A percentile compares a stretch with the other conserved stretches of the same genome.
phyloP scores from a whole-genome alignment of 1,139 yeast genomes.

The Pichia sp. region DNA sequence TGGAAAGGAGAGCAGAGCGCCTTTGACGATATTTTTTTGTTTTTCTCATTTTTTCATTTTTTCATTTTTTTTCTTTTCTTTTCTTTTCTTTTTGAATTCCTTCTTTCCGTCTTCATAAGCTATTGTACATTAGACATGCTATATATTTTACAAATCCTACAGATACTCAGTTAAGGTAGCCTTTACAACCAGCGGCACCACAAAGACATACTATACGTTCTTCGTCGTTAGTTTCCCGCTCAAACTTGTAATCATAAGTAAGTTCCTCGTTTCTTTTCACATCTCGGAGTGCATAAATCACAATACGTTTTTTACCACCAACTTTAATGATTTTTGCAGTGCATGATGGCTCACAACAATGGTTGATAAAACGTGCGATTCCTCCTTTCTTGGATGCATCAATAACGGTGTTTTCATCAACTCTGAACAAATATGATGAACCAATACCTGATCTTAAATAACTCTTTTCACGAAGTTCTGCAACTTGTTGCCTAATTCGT shows the following conservation, averaged over 20 bases:
- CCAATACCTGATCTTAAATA: slow-evolving; percentile 92
- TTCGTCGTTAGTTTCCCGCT: slow-evolving; percentile 82
- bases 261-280: slow-evolving; percentile 86
- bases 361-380: slow-evolving; percentile 92
- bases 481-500: slow-evolving; percentile 86
- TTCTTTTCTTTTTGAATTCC: no score
- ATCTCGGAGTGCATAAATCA: slow-evolving; percentile 86
- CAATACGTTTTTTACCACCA: slow-evolving; percentile 90
- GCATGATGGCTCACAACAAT: slow-evolving; percentile 96
- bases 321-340: slow-evolving; percentile 95
- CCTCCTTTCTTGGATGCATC: slow-evolving; percentile 98
- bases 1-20: no score
- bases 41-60: no score
- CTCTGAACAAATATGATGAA: slow-evolving; percentile 84
- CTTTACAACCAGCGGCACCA: slow-evolving; percentile 93
- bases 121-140: not conserved
- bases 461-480: slow-evolving; percentile 84
- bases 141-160: not conserved
- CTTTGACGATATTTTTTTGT: no score
- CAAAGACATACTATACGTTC: slow-evolving; percentile 89
- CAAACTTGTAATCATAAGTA: slow-evolving; percentile 93
- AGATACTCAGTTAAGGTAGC: slow-evolving; percentile 62
- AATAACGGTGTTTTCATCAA: slow-evolving; percentile 90
- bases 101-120: no score
- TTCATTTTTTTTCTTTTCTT: no score